These are phyloP conservation scores for Acer saccharum DNA, from an alignment of 345 rosid genomes.

Conservation along the genomic window DNA sequence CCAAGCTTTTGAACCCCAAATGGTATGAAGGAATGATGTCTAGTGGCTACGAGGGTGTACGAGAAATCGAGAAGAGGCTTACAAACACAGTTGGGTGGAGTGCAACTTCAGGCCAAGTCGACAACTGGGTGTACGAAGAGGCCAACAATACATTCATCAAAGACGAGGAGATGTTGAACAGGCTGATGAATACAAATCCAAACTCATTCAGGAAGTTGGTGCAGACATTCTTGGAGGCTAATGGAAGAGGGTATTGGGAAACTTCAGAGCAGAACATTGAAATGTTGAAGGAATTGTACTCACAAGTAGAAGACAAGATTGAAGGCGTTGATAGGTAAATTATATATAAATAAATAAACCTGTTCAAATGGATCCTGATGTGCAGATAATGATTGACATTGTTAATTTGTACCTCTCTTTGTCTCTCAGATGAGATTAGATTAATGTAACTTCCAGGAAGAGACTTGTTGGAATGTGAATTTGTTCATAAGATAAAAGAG, in stretches of 20 bases:
- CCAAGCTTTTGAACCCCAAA: conserved; percentile 92
- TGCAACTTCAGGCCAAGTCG: conserved; percentile 98
- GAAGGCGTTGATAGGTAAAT: conserved; percentile 87
- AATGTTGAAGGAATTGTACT: conserved; percentile 84
- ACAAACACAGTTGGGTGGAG: conserved; percentile 99
- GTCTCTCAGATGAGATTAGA: conserved; percentile 9
- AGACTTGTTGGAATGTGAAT: conserved; percentile 21
- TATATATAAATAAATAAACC: not conserved
- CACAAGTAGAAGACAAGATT: conserved; percentile 95
- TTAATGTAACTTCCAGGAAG: conserved; percentile 16
- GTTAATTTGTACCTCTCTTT: conserved; percentile 22
- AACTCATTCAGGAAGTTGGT: conserved; percentile 90
- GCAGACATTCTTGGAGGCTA: conserved; percentile 98
- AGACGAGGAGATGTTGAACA: conserved; percentile 90
- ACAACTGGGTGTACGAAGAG: conserved; percentile 97
- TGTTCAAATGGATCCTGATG: not conserved
- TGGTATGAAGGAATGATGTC: conserved; percentile 99
- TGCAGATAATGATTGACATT: conserved; percentile 23
- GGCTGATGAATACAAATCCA: conserved; percentile 87
- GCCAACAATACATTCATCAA: conserved; percentile 92
- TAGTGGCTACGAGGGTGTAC: conserved; percentile 93
- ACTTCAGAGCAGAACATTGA: conserved; percentile 81
- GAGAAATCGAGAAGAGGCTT: conserved; percentile 95
- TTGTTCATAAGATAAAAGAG: conserved; percentile 20
- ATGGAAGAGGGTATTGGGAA: conserved; percentile 98